A percentile compares a stretch with the other conserved stretches of the same genome.
phyloP scores from a whole-genome alignment of 371 early-diverging fungal species.

The Choanephora cucurbitarum region DNA sequence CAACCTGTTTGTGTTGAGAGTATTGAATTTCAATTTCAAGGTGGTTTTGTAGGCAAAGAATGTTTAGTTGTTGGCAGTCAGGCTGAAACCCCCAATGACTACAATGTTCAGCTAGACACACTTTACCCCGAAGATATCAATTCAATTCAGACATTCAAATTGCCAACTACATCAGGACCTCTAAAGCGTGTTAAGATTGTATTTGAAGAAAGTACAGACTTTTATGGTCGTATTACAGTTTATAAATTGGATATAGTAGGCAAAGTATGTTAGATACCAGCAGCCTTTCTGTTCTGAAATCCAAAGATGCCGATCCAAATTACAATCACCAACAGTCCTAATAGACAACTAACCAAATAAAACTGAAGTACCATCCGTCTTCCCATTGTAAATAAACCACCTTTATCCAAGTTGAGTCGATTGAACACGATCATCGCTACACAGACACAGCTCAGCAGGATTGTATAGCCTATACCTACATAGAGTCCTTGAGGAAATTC shows the following conservation, averaged over 20 bases:
- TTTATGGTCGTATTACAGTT: slow-evolving; percentile 86
- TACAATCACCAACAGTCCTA: slow-evolving; percentile 48
- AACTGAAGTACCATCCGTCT: slow-evolving; percentile 51
- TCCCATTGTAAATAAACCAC: slow-evolving; percentile 47
- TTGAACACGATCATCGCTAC: slow-evolving; percentile 28
- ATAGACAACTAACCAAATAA: slow-evolving; percentile 43
- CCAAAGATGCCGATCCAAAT: slow-evolving; percentile 50
- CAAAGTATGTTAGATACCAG: slow-evolving; percentile 20
- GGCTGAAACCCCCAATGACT: slow-evolving; percentile 41
- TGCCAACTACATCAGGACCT: slow-evolving; percentile 12
- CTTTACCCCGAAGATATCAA: slow-evolving; percentile 78
- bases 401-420: slow-evolving; percentile 21
- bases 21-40: slow-evolving; percentile 82
- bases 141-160: slow-evolving; percentile 37
- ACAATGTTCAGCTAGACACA: slow-evolving; percentile 36
- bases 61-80: slow-evolving; percentile 50
- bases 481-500: slow-evolving; percentile 46
- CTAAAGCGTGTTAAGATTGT: slow-evolving; percentile 61
- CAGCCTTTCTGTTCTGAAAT: slow-evolving; percentile 41
- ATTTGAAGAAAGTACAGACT: slow-evolving; percentile 82
- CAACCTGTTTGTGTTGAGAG: slow-evolving; percentile 44
- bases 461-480: slow-evolving; percentile 43
- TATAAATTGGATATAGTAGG: slow-evolving; percentile 79
- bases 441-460: slow-evolving; percentile 31
- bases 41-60: slow-evolving; percentile 87